Evolutionary conservation across 805 yeast genomes (phyloP).

Genomic region (Metahyphopichia silvanorum): DNA sequence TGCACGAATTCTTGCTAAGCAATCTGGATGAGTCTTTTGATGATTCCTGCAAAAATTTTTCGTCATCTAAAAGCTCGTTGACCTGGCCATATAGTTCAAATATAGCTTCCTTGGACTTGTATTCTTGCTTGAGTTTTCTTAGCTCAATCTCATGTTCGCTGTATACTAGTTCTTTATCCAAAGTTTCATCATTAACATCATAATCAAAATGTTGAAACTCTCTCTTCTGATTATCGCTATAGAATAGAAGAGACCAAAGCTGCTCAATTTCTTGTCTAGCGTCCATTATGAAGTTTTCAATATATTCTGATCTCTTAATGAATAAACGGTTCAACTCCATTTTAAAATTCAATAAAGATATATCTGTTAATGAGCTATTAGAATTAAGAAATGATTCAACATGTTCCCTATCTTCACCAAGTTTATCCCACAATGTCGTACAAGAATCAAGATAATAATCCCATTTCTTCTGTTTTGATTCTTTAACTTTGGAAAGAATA

Average conservation of each 20-base stretch:
- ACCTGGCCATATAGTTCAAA: constrained; percentile 55
- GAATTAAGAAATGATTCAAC: constrained; percentile 40
- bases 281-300: constrained; percentile 65
- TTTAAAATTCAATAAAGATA: constrained; percentile 49
- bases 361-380: constrained; percentile 46
- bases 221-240: constrained; percentile 47
- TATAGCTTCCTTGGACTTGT: constrained; percentile 50
- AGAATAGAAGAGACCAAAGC: constrained; percentile 62
- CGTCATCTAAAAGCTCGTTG: constrained; percentile 56
- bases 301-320: constrained; percentile 56
- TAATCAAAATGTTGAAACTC: constrained; percentile 42
- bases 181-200: constrained; percentile 33
- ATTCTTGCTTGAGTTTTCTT: constrained; percentile 45
- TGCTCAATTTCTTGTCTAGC: constrained; percentile 56
- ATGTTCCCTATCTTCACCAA: constrained; percentile 45
- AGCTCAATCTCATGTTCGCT: constrained; percentile 65
- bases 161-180: constrained; percentile 57
- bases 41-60: constrained; percentile 59
- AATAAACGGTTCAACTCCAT: constrained; percentile 56
- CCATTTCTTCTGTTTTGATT: constrained; percentile 33
- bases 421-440: constrained; percentile 51
- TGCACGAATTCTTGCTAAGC: constrained; percentile 71
- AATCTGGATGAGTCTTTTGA: constrained; percentile 79
- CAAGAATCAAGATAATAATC: constrained; percentile 40
- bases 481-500: constrained; percentile 29